Base-by-base conservation (phyloP, 805 yeast genomes). In the Metschnikowia colocasiae region DNA sequence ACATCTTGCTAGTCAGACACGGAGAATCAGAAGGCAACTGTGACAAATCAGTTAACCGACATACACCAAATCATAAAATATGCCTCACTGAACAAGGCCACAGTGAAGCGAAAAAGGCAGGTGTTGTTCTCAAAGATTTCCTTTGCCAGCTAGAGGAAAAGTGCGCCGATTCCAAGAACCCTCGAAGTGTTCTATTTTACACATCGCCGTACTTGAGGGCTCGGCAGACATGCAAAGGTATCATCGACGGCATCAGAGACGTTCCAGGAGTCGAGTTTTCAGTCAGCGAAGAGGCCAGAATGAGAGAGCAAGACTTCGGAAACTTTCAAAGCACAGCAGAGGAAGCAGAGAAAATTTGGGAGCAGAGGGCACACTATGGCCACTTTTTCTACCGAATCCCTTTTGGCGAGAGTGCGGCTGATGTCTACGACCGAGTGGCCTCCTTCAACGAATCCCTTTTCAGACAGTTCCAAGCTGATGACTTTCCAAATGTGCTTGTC, bases 221-320 rank as follows among this genome's bases (percentile, higher is more conserved):
- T 0, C 73, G 96, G 41, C 89, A 91, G 62, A 91, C 97, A 1
- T 75, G 94, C 30, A 78, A 84, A 44, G 84, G 85, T 19, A 76
- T 91, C 7, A 60, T 85, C 2, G 75, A 79, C 31, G 85, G 83
- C 1, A 74, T 81, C 51, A 68, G 68, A 67, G 59, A 67, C 61
- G 55, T 82, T 8, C 69, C 72, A 4, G 71, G 63, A 1, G 66
- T 71, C 1, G 55, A 58, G 3, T 83, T 80, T 56, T 72, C 76
- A 32, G 79, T 85, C 2, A 76, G 81, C 55, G 97, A 91, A 63
- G 97, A 91, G 61, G 96, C 97, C 10, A 69, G 97, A 46, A 80
- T 91, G 79, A 74, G 97, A 52, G 97, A 91, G 61, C 97, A 91
- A 65, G 97, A 91, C 64, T 91, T 91, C 61, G 97, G 97, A 18